Evolutionary conservation across 108 stramenopile genomes (phyloP), one percentile per base, ranked within the genome.

Genomic region (Seminavis robusta): DNA sequence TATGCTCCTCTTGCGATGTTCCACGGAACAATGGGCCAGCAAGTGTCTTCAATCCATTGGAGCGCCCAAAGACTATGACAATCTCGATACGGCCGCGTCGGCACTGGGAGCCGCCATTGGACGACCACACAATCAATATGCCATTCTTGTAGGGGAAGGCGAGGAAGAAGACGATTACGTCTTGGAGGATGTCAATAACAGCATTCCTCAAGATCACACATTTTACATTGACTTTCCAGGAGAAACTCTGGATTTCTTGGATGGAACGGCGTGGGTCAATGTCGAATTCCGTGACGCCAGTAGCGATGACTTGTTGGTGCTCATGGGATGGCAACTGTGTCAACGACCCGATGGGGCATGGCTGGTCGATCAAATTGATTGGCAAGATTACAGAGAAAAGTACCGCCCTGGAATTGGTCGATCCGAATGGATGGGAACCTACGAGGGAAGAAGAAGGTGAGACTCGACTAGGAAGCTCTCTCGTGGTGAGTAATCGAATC

Each of bases 341-440:
- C 53, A 63, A 53, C 26, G 71, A 21, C 43, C 46, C 4, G 71
- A 81, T 54, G 79, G 80, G 24, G 67, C 63, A 25, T 91, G 89
- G 89, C 24, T 83, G 25, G 42, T 91, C 3, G 78, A 80, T 56
- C 61, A 71, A 16, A 57, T 91, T 2, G 89, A 91, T 54, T 91
- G 89, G 89, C 83, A 87, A 63, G 89, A 91, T 63, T 87, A 87
- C 59, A 67, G 89, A 28, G 79, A 79, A 1, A 41, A 65, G 15
- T 90, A 78, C 65, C 62, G 82, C 29, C 88, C 88, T 5, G 88
- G 88, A 8, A 73, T 90, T 33, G 84, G 88, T 15, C 52, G 88
- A 54, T 82, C 83, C 59, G 84, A 86, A 42, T 90, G 88, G 88
- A 54, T 71, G 62, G 13, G 69, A n/a, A n/a, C n/a, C n/a, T n/a